phyloP scores from a whole-genome alignment of 2,329 filamentous ascomycete genomes.

The Xylaria multiplex region DNA sequence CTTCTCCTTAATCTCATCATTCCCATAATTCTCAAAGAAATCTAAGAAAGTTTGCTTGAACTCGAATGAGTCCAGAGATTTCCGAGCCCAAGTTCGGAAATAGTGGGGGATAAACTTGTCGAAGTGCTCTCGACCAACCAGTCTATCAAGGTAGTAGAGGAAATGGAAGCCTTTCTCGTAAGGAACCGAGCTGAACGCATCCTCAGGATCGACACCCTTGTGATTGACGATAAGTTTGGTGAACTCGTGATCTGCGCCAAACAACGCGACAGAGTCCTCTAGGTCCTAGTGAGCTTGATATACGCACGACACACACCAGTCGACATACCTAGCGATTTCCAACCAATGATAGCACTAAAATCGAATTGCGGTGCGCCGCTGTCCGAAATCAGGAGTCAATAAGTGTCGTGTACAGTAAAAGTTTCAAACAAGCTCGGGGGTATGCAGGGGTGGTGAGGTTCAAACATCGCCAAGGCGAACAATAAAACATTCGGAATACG shows the following conservation, averaged over 20 bases:
- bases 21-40: conserved; percentile 77
- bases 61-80: conserved; percentile 91
- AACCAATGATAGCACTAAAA: conserved; percentile 95
- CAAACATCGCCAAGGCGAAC: conserved; percentile 1
- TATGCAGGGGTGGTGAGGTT: background rate
- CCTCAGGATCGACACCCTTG: conserved; percentile 91
- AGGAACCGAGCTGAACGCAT: conserved; percentile 90
- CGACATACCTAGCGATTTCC: conserved; percentile 77
- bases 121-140: conserved; percentile 86
- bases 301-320: background rate
- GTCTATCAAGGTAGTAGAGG: conserved; percentile 86
- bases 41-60: conserved; percentile 89
- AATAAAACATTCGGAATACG: conserved; percentile 1
- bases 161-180: conserved; percentile 99
- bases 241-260: conserved; percentile 87
- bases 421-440: background rate
- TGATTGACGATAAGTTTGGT: conserved; percentile 90
- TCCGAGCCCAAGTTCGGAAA: conserved; percentile 84
- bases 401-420: background rate
- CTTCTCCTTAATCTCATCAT: conserved; percentile 71
- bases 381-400: conserved; percentile 16
- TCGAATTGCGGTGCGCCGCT: conserved; percentile 82
- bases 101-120: conserved; percentile 97
- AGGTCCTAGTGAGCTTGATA: conserved; percentile 16
- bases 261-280: conserved; percentile 81